Conservation (phyloP, 2,329 filamentous ascomycete species). For the Didymella lethalis region DNA sequence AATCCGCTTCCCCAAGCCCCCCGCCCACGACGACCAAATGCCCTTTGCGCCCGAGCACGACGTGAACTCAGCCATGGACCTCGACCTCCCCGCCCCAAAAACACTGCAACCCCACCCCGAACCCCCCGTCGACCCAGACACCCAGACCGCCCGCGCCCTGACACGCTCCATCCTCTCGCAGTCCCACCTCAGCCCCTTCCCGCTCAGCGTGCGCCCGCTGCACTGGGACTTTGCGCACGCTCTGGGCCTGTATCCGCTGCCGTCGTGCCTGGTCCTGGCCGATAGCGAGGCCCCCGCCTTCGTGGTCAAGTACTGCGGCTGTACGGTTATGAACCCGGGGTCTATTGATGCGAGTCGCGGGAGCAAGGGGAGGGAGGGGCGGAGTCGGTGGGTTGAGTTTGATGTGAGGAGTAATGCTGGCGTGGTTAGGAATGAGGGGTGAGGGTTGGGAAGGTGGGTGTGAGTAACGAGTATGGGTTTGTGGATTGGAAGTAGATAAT, state of each 20-base stretch:
- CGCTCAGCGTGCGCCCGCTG: slow-evolving; percentile 77
- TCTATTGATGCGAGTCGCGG: slow-evolving; percentile 68
- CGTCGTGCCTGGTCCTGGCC: slow-evolving; percentile 81
- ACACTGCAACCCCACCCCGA: slow-evolving; percentile 27
- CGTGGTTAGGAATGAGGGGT: slow-evolving; percentile 39
- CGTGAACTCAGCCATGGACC: slow-evolving; percentile 55
- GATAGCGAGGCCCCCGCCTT: slow-evolving; percentile 85
- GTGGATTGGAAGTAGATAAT: too few relatives aligned
- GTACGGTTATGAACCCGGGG: slow-evolving; percentile 94
- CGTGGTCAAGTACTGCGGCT: slow-evolving; percentile 90
- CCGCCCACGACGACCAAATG: slow-evolving; percentile 8
- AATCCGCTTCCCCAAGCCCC: slow-evolving; percentile 68
- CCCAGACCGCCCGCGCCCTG: slow-evolving; percentile 71
- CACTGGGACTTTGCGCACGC: slow-evolving; percentile 86
- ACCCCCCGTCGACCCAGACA: slow-evolving; percentile 38
- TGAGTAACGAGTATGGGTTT: too few relatives aligned
- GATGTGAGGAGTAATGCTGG: slow-evolving; percentile 50
- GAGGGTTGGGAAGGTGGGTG: not conserved
- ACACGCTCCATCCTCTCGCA: slow-evolving; percentile 94
- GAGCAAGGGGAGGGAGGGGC: slow-evolving; percentile 69
- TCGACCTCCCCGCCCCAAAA: slow-evolving; percentile 47
- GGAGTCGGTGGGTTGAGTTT: slow-evolving; percentile 86
- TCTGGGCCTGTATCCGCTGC: slow-evolving; percentile 85
- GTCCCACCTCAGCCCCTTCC: slow-evolving; percentile 86
- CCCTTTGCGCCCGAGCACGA: slow-evolving; percentile 50